These are phyloP conservation scores for Leccinellum albellum DNA, from an alignment of 768 basidiomycete genomes.

Conservation along the genomic window DNA sequence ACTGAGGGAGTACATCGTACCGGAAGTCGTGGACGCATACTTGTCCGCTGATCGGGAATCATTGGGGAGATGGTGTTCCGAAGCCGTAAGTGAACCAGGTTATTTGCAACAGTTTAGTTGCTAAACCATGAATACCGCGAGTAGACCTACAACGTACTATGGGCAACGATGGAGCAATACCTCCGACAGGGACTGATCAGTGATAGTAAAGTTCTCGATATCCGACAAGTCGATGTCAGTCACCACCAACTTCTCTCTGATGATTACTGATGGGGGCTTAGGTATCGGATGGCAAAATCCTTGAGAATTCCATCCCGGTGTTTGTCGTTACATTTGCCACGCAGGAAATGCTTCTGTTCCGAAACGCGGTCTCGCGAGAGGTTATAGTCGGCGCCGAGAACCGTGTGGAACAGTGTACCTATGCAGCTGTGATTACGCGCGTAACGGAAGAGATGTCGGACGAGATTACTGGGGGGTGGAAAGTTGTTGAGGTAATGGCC, in stretches of 20 bases:
- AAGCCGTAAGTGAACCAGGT: conserved; percentile 64
- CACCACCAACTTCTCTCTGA: background rate
- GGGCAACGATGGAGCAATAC: conserved; percentile 97
- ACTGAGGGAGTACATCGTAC: conserved; percentile 93
- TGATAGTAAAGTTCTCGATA: conserved; percentile 93
- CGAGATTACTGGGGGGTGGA: conserved; percentile 97
- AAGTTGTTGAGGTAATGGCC: conserved; percentile 81
- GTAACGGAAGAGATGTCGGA: conserved; percentile 85
- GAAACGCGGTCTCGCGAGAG: conserved; percentile 86
- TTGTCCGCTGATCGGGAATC: conserved; percentile 84
- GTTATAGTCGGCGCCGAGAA: conserved; percentile 84
- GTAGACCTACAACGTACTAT: conserved; percentile 95
- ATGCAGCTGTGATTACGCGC: conserved; percentile 88
- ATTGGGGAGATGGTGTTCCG: conserved; percentile 87
- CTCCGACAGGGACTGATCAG: conserved; percentile 86
- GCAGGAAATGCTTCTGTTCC: conserved; percentile 90
- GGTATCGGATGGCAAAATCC: conserved; percentile 82
- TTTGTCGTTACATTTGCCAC: conserved; percentile 90
- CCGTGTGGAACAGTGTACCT: conserved; percentile 89
- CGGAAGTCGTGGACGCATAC: conserved; percentile 96
- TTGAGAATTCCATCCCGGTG: conserved; percentile 87
- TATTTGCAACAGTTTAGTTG: background rate
- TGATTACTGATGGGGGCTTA: conserved; percentile 28
- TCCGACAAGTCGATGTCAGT: conserved; percentile 93
- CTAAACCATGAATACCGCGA: background rate